Evolutionary conservation across 495 filamentous ascomycete genomes (phyloP).

Genomic region (Penicillium psychrofluorescens): DNA sequence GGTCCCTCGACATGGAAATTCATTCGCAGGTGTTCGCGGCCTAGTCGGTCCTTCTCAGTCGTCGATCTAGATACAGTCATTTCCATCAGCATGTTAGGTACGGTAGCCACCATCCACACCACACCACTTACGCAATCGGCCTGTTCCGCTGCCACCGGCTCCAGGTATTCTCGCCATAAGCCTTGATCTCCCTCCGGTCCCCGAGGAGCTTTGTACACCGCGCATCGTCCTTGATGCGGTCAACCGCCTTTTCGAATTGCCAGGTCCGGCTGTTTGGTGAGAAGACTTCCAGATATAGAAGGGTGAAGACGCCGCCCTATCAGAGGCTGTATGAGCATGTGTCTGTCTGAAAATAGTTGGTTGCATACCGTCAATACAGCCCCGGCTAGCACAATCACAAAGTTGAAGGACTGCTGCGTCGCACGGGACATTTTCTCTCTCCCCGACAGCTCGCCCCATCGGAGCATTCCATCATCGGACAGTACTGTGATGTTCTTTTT

Average conservation of each 20-base stretch:
- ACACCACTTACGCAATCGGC: constrained; percentile 64
- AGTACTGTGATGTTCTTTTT: constrained; percentile 68
- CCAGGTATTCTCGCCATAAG: constrained; percentile 75
- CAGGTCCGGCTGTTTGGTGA: constrained; percentile 75
- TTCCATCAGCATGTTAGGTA: background rate
- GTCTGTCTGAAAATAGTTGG: background rate
- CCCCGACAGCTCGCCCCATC: constrained; percentile 67
- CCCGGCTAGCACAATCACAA: constrained; percentile 68
- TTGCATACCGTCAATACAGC: constrained; percentile 57
- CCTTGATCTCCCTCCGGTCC: constrained; percentile 63
- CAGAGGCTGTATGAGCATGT: background rate
- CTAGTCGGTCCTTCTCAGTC: constrained; percentile 59
- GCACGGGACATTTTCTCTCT: constrained; percentile 78
- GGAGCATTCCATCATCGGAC: constrained; percentile 73
- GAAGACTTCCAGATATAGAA: constrained; percentile 83
- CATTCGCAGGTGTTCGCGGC: constrained; percentile 77
- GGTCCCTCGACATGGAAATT: constrained; percentile 83
- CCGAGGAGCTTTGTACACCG: constrained; percentile 71
- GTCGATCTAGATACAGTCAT: constrained; percentile 42
- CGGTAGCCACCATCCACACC: background rate
- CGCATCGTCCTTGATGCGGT: constrained; percentile 66
- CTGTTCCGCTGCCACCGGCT: constrained; percentile 81
- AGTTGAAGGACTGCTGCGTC: constrained; percentile 85
- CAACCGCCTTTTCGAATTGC: constrained; percentile 83
- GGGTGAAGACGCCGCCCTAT: constrained; percentile 66